A percentile compares a stretch with the other conserved stretches of the same genome.
These are phyloP conservation scores for Podaxis sp. DNA, from an alignment of 768 basidiomycete genomes.

Conservation along the genomic window DNA sequence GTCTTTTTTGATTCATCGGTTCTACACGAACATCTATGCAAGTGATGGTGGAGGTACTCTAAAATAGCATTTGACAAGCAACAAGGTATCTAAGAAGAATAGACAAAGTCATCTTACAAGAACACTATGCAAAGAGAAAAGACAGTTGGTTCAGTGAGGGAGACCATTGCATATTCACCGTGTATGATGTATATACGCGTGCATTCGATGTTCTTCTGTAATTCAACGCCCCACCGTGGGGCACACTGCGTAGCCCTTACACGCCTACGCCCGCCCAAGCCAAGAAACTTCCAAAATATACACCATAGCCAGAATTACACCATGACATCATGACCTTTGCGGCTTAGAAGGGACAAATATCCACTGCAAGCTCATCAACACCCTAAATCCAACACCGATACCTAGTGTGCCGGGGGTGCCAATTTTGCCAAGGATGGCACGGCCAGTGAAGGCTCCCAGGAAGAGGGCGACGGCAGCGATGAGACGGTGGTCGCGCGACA, in stretches of 20 bases:
- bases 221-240: too few species aligned
- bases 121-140: not conserved
- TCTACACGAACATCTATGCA: too few species aligned
- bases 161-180: not conserved
- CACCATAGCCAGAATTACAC: too few species aligned
- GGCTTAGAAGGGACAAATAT: slow-evolving; percentile 54
- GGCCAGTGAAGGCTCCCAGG: slow-evolving; percentile 69
- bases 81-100: not conserved
- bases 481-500: slow-evolving; percentile 68
- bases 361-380: slow-evolving; percentile 66
- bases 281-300: too few species aligned
- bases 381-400: slow-evolving; percentile 59
- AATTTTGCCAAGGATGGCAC: slow-evolving; percentile 57
- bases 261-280: too few species aligned
- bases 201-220: not conserved
- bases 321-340: not conserved
- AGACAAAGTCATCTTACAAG: not conserved
- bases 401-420: slow-evolving; percentile 69
- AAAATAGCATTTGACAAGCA: too few species aligned
- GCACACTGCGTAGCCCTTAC: too few species aligned
- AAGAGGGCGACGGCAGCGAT: slow-evolving; percentile 71
- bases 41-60: too few species aligned
- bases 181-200: not conserved
- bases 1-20: too few species aligned
- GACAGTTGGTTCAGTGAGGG: not conserved